These are phyloP conservation scores for Chlorella vulgaris DNA, from an alignment of 139 green algal species.

Conservation along the genomic window DNA sequence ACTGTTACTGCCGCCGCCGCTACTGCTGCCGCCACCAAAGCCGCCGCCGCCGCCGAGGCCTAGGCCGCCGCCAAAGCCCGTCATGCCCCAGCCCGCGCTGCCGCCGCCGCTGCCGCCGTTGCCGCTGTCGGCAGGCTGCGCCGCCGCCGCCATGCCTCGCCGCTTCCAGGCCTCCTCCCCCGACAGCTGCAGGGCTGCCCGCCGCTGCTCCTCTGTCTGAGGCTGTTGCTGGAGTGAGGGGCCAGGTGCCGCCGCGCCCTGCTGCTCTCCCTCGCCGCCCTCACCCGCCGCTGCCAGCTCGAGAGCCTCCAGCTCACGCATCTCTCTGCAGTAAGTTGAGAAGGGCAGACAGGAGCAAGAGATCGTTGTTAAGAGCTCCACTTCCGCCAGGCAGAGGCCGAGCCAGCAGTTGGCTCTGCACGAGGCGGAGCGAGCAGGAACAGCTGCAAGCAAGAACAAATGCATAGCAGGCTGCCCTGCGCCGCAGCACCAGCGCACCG, in stretches of 20 bases:
- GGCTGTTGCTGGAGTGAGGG: constrained; percentile 30
- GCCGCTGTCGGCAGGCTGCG: background rate
- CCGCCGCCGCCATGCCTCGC: background rate
- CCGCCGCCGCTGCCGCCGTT: constrained; percentile 15
- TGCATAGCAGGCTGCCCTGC: background rate
- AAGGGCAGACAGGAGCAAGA: no score
- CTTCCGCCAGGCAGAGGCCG: no score
- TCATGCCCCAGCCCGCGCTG: background rate
- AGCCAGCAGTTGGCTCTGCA: no score
- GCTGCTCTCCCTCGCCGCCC: background rate
- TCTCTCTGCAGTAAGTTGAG: constrained; percentile 8
- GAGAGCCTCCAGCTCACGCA: constrained; percentile 42
- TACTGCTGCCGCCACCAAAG: constrained; percentile 1
- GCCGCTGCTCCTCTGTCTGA: constrained; percentile 36
- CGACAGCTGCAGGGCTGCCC: constrained; percentile 47
- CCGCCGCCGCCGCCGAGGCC: background rate
- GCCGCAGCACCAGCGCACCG: background rate
- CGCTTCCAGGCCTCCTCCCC: constrained; percentile 65
- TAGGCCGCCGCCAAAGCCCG: background rate
- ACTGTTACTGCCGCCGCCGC: background rate
- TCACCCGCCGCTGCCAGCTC: constrained; percentile 26
- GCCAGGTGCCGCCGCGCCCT: background rate
- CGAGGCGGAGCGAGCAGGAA: no score
- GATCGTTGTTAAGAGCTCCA: no score
- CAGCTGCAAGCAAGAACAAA: no score